Percentiles rank a stretch among this genome's conserved stretches.
phyloP scores from a whole-genome alignment of 352 stramenopile genomes.

The Globisporangium yorkense region DNA sequence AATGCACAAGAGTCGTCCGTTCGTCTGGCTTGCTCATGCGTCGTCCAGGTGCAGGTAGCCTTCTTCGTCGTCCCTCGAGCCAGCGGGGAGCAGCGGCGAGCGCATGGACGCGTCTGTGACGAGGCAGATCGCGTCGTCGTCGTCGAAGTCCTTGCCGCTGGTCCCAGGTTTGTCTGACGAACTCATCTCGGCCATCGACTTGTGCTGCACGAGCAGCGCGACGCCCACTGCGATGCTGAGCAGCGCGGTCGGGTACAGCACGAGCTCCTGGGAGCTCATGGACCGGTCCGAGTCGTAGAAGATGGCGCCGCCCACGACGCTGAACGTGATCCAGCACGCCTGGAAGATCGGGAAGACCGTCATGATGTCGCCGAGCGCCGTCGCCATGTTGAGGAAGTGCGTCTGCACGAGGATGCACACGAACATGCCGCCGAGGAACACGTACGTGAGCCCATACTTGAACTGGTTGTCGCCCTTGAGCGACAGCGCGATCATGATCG shows the following conservation, averaged over 20 bases:
- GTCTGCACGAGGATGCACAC: conserved; percentile 84
- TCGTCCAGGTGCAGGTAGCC: conserved; percentile 49
- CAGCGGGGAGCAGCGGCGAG: conserved; percentile 45
- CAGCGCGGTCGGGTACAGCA: conserved; percentile 73
- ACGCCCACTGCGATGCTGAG: conserved; percentile 66
- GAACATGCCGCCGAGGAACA: conserved; percentile 85
- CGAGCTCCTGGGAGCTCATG: conserved; percentile 41
- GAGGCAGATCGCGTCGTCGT: conserved; percentile 48
- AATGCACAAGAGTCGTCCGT: neutral
- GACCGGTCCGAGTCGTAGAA: conserved; percentile 78
- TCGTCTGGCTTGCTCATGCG: neutral
- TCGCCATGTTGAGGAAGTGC: conserved; percentile 86
- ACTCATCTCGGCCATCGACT: neutral
- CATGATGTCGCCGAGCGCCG: conserved; percentile 80
- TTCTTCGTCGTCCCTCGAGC: conserved; percentile 31
- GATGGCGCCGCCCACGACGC: conserved; percentile 73
- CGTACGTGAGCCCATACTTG: conserved; percentile 77
- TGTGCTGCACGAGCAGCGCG: conserved; percentile 64
- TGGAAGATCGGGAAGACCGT: conserved; percentile 88
- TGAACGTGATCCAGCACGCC: conserved; percentile 86
- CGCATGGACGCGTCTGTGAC: conserved; percentile 62
- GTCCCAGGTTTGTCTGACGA: conserved; percentile 7
- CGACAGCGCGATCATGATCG: conserved; percentile 80
- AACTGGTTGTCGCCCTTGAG: conserved; percentile 86
- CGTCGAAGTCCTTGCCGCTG: conserved; percentile 21